Percentiles rank a stretch among this genome's conserved stretches.
Evolutionary conservation across 2,329 filamentous ascomycete genomes (phyloP).

Genomic region (Ophiostoma piceae): DNA sequence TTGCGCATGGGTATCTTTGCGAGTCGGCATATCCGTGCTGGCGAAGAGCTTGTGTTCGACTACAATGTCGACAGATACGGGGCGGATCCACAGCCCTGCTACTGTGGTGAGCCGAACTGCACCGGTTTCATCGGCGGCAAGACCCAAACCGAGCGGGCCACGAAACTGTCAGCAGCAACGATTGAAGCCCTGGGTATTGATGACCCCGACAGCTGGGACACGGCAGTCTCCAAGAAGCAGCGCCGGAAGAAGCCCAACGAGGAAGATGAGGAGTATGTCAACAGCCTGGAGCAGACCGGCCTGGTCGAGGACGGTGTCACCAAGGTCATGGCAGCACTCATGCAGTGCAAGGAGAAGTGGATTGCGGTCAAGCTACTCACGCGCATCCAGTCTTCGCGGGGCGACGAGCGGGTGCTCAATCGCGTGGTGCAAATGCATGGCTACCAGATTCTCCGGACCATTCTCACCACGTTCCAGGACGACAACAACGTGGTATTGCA

Average conservation of each 20-base stretch:
- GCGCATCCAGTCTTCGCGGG: conserved; percentile 72
- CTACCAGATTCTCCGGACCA: conserved; percentile 88
- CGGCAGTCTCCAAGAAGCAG: conserved; percentile 78
- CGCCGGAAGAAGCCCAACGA: conserved; percentile 88
- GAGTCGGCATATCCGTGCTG: conserved; percentile 72
- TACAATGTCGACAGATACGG: conserved; percentile 99
- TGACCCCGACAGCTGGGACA: conserved; percentile 87
- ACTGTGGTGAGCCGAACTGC: conserved; percentile 91
- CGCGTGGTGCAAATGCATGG: conserved; percentile 94
- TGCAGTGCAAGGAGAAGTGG: conserved; percentile 99
- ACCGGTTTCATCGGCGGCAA: conserved; percentile 95
- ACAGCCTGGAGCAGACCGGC: conserved; percentile 72
- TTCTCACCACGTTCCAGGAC: conserved; percentile 77
- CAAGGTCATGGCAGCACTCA: conserved; percentile 92
- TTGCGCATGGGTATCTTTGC: conserved; percentile 99
- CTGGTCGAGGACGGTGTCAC: conserved; percentile 79
- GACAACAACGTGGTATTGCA: conserved; percentile 87
- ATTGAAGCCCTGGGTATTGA: conserved; percentile 96
- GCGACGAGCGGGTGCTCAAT: conserved; percentile 81
- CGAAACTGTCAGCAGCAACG: conserved; percentile 80
- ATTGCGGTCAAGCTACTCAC: conserved; percentile 91
- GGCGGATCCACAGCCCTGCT: conserved; percentile 92
- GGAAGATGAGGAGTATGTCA: conserved; percentile 93
- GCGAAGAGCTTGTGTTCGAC: conserved; percentile 96
- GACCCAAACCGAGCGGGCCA: conserved; percentile 92